These are phyloP conservation scores for Xerophyta viscosa DNA, from an alignment of 106 monocot species.

Conservation along the genomic window DNA sequence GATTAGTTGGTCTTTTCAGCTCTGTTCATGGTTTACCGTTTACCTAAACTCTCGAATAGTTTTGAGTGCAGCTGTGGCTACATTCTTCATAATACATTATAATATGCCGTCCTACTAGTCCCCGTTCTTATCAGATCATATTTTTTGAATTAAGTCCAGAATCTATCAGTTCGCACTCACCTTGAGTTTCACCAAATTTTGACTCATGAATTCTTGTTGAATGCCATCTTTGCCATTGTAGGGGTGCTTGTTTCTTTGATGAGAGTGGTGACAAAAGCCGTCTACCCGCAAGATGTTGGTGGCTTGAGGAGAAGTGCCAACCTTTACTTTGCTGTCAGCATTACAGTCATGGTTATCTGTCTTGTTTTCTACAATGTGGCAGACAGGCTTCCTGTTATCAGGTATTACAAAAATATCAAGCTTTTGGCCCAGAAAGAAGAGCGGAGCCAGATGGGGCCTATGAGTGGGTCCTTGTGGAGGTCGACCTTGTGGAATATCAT, in stretches of 20 bases:
- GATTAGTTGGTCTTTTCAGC: too few relatives aligned
- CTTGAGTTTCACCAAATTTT: too few relatives aligned
- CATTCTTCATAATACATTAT: too few relatives aligned
- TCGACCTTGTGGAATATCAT: not conserved
- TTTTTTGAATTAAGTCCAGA: too few relatives aligned
- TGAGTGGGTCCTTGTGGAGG: not conserved
- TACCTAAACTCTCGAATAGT: too few relatives aligned
- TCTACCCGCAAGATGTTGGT: constrained; percentile 1
- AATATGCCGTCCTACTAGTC: too few relatives aligned
- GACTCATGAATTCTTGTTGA: too few relatives aligned
- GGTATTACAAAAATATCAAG: constrained; percentile 6
- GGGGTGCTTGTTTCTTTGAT: constrained; percentile 3
- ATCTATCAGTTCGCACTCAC: too few relatives aligned
- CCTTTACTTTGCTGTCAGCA: constrained; percentile 10
- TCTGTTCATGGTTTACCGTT: too few relatives aligned
- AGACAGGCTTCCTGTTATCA: constrained; percentile 5
- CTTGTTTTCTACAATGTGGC: constrained; percentile 4
- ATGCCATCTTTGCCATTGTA: too few relatives aligned
- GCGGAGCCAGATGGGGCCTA: not conserved
- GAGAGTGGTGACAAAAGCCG: constrained; percentile 7
- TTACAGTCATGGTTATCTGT: constrained; percentile 3
- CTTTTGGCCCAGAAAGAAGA: constrained; percentile 3
- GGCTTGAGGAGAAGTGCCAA: constrained; percentile 5
- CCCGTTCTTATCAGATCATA: too few relatives aligned
- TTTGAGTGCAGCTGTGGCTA: too few relatives aligned